phyloP scores from a whole-genome alignment of 2,329 filamentous ascomycete genomes.

The Coniochaeta sp. region DNA sequence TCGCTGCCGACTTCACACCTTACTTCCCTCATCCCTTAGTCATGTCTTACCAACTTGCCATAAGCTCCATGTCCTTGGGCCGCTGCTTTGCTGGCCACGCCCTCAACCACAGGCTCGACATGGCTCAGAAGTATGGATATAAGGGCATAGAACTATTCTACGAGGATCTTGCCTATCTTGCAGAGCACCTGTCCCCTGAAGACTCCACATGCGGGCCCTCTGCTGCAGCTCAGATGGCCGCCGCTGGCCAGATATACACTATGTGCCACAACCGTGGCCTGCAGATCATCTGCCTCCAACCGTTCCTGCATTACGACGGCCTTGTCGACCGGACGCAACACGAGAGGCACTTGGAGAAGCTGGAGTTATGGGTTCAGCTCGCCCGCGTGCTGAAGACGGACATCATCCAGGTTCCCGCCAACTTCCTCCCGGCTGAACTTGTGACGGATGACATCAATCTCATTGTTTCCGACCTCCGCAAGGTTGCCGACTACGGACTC shows the following conservation, averaged over 20 bases:
- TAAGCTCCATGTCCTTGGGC: constrained; percentile 68
- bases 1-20: neutral
- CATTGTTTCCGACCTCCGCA: constrained; percentile 54
- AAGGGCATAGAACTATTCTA: constrained; percentile 70
- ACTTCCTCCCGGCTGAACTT: constrained; percentile 49
- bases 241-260: constrained; percentile 47
- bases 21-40: neutral
- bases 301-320: constrained; percentile 74
- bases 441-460: constrained; percentile 40
- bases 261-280: constrained; percentile 52
- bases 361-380: constrained; percentile 64
- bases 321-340: constrained; percentile 56
- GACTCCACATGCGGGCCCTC: constrained; percentile 10
- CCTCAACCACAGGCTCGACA: constrained; percentile 59
- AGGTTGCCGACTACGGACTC: constrained; percentile 62
- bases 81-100: constrained; percentile 61
- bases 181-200: constrained; percentile 22
- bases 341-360: constrained; percentile 48
- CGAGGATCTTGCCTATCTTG: constrained; percentile 64
- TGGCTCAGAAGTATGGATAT: constrained; percentile 59
- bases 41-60: constrained; percentile 1
- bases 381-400: constrained; percentile 59
- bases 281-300: constrained; percentile 62
- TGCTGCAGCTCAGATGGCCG: constrained; percentile 30
- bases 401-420: constrained; percentile 68